Evolutionary conservation across 2,329 filamentous ascomycete genomes (phyloP).

Genomic region (Zasmidium angulare): DNA sequence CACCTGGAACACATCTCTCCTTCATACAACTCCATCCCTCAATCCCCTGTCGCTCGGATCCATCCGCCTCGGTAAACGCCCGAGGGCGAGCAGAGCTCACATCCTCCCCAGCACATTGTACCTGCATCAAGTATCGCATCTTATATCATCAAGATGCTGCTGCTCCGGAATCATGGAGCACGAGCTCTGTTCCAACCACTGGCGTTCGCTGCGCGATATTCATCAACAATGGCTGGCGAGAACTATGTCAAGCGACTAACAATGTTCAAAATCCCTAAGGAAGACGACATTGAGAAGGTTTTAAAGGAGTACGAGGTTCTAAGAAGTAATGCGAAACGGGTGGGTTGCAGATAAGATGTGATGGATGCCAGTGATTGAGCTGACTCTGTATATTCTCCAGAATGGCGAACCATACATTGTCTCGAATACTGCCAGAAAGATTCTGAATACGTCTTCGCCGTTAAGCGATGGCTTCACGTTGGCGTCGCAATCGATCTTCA

Average conservation of each 20-base stretch:
- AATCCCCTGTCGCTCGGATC: background rate
- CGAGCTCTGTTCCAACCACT: background rate
- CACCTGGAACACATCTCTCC: no score
- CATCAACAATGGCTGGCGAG: conserved; percentile 16
- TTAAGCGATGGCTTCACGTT: conserved; percentile 67
- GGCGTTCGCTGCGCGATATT: background rate
- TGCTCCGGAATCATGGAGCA: background rate
- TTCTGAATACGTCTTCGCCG: conserved; percentile 36
- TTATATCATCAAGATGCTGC: background rate
- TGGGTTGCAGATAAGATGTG: conserved; percentile 18
- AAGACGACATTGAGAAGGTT: conserved; percentile 45
- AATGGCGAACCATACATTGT: conserved; percentile 70
- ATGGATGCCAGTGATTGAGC: background rate
- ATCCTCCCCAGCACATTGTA: background rate
- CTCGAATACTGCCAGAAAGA: conserved; percentile 34
- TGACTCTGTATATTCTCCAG: conserved; percentile 44
- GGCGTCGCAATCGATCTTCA: conserved; percentile 63
- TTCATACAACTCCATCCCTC: background rate
- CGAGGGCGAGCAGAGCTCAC: background rate
- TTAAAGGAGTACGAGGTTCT: conserved; percentile 48
- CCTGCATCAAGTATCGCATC: background rate
- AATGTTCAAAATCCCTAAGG: conserved; percentile 54
- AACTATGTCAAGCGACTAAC: conserved; percentile 50
- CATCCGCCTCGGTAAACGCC: background rate
- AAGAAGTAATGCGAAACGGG: conserved; percentile 45